A percentile compares a stretch with the other conserved stretches of the same genome.
These are phyloP conservation scores for Geotrichum restrictum DNA, from an alignment of 1,139 yeast species.

Conservation along the genomic window DNA sequence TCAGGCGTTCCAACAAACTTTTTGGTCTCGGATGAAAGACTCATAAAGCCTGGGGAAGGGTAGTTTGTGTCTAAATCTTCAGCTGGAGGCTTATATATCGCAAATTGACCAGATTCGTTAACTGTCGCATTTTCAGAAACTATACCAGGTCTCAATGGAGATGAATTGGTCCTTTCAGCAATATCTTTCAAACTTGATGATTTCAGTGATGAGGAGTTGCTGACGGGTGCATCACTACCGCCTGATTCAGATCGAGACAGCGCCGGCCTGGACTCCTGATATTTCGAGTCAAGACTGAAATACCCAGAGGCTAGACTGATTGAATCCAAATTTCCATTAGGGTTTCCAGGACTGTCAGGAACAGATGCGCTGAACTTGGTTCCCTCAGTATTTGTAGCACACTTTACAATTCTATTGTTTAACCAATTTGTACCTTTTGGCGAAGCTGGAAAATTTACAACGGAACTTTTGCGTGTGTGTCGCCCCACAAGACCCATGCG, in stretches of 20 bases:
- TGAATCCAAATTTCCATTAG: constrained; percentile 25
- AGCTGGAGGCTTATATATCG: too few relatives aligned
- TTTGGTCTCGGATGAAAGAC: constrained; percentile 34
- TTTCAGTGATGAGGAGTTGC: constrained; percentile 7
- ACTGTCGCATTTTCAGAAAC: background rate
- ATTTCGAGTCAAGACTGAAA: constrained; percentile 22
- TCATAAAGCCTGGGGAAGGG: constrained; percentile 22
- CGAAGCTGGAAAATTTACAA: background rate
- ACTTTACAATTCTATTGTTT: background rate
- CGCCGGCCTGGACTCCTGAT: constrained; percentile 1
- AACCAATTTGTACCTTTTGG: background rate
- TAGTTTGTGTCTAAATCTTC: background rate
- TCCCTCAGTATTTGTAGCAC: background rate
- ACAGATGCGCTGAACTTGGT: background rate
- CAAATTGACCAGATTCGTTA: too few relatives aligned
- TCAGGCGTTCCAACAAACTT: constrained; percentile 96
- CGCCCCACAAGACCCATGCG: constrained; percentile 84
- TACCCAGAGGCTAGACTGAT: constrained; percentile 35
- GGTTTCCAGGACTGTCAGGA: background rate
- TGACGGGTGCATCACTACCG: constrained; percentile 17
- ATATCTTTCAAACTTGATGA: background rate
- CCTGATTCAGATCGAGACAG: constrained; percentile 14
- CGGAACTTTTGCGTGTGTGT: constrained; percentile 49
- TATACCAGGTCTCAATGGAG: constrained; percentile 9
- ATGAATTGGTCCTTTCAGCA: constrained; percentile 16